A percentile compares a stretch with the other conserved stretches of the same genome.
These are phyloP conservation scores for Hippophae gyantsensis DNA, from an alignment of 306 rosid genomes.

Conservation along the genomic window DNA sequence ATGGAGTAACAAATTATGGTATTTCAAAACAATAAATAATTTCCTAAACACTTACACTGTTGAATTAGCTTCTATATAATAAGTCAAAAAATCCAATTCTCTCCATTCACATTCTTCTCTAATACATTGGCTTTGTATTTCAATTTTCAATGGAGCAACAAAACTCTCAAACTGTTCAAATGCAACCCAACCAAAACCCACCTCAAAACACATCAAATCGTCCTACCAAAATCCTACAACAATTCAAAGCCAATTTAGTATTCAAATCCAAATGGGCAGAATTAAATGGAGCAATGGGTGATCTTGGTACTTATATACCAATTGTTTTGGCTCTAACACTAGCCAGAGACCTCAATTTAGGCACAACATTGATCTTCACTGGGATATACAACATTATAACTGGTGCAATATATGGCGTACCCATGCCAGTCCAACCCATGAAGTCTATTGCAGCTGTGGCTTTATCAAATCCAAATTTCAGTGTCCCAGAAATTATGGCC, in stretches of 20 bases:
- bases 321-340: conserved; percentile 51
- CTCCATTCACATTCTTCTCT: too few species aligned
- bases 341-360: conserved; percentile 43
- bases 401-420: conserved; percentile 60
- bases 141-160: conserved; percentile 24
- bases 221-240: conserved; percentile 13
- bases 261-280: conserved; percentile 56
- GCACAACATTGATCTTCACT: conserved; percentile 59
- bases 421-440: conserved; percentile 86
- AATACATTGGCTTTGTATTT: too few species aligned
- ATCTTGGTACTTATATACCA: conserved; percentile 67
- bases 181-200: conserved; percentile 11
- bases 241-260: conserved; percentile 35
- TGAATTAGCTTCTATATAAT: too few species aligned
- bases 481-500: conserved; percentile 64
- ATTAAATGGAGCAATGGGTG: conserved; percentile 65
- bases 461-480: conserved; percentile 35
- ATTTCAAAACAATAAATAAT: too few species aligned
- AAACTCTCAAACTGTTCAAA: conserved; percentile 13
- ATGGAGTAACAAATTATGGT: too few species aligned
- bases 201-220: background rate
- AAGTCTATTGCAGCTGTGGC: conserved; percentile 61
- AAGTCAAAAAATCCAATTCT: too few species aligned
- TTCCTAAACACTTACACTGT: too few species aligned
- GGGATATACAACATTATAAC: conserved; percentile 59